Base-by-base conservation (phyloP, 1,139 yeast species). In the Debaryomycetaceae sp. region DNA sequence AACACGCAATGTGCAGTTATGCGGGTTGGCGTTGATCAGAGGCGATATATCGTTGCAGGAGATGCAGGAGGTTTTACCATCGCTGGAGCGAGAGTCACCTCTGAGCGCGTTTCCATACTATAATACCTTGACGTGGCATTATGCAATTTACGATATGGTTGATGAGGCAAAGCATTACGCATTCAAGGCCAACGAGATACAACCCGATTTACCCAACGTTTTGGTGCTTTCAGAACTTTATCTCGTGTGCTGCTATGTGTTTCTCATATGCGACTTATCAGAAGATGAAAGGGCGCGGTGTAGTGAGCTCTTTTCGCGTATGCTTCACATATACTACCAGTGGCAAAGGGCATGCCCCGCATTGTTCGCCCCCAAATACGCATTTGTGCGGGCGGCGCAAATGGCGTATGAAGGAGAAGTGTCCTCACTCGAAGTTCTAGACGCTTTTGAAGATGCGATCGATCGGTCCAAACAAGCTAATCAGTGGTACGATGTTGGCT, bases 361-460 rank as follows among this genome's bases (percentile, higher is more conserved):
- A 3, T 58, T 53, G 30, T 67, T 67, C 37, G 39, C 40, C 14
- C 47, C 62, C 22, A 63, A 62, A 40, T 45, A 45, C 30, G 36
- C 55, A 22, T 41, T 59, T 3, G 37, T 66, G 18, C 47, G 49
- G 27, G 70, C 71, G 1, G 47, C 61, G 26, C 30, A 47, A 27
- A 38, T 33, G 12, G 30, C 36, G 8, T 38, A 43, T 15, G 44
- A 47, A 8, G 37, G 37, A 2, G 30, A 36, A 2, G 27, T 36
- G 8, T 47, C 63, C 5, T 53, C 58, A 15, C 45, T 71, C 23
- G 57, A 51, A 15, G 49, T 60, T 3, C 43, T 71, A 12, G 76
- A 70, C 34, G 38, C 51, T 12, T 71, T 62, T 42, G 73, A 68
- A 34, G 64, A 55, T 23, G 67, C 75, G 0, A 53, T 69, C 14